These are phyloP conservation scores for Tripterygium wilfordii DNA, from an alignment of 177 flowering plant species.

Conservation along the genomic window DNA sequence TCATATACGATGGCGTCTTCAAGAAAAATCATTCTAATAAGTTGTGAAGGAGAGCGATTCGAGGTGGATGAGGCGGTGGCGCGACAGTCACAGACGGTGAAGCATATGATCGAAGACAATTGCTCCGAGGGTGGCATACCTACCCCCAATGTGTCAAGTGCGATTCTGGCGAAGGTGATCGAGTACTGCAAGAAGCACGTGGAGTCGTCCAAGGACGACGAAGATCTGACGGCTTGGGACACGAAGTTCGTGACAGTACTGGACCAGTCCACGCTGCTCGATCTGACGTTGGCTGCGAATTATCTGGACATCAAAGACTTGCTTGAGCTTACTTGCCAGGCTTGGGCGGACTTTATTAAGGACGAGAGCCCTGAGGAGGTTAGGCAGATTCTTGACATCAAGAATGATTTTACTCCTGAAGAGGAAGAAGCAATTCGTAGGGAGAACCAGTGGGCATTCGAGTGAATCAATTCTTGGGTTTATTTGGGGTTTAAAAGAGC, in stretches of 20 bases:
- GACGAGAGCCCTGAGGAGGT: not conserved
- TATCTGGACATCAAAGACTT: slow-evolving; percentile 5
- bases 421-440: not conserved
- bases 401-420: slow-evolving; percentile 2
- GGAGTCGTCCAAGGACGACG: not conserved
- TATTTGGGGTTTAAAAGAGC: no score
- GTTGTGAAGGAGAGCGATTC: not conserved
- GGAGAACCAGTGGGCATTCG: slow-evolving; percentile 1
- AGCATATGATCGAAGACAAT: not conserved
- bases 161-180: no score
- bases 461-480: not conserved
- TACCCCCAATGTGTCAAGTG: not conserved
- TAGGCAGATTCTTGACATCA: slow-evolving; percentile 1
- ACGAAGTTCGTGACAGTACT: not conserved
- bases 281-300: not conserved
- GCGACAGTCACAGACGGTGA: no score
- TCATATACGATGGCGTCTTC: not conserved
- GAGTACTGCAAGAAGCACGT: no score
- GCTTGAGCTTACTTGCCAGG: not conserved
- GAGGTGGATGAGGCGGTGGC: not conserved
- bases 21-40: not conserved
- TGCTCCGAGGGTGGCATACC: not conserved
- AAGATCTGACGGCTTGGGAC: not conserved
- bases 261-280: not conserved
- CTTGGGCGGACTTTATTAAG: not conserved